Base-by-base conservation (phyloP, 805 yeast species). In the Candida pseudoglaebosa region DNA sequence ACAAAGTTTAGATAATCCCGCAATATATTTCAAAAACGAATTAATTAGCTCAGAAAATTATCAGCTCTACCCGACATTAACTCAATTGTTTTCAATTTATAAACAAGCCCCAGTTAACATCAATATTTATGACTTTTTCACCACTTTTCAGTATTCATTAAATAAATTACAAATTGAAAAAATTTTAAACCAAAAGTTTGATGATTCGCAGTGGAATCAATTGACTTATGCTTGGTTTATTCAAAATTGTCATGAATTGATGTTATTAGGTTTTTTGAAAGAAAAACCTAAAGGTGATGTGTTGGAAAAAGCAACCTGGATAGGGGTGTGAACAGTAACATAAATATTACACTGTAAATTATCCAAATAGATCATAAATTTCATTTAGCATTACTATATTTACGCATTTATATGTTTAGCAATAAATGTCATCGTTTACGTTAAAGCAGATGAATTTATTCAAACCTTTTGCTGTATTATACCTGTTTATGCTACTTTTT, bases 31-130 rank as follows among this genome's bases (percentile, higher is more conserved):
- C 16, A 37, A 41, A 6, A 51, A 51, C 42, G 45, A 42, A n/a
- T 36, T 53, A 17, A 36, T 51, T n/a, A 20, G 31, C 6, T 6
- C 14, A 12, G 36, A 28, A 3, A 28, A 18, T 13, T 29, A 19
- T 4, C n/a, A 20, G 9, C 15, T 32, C 3, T 13, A 36, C 10
- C 39, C 38, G 10, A 37, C 32, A 20, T 37, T 34, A 18, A 39
- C 76, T 21, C 76, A 73, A 35, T 55, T 89, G 38, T 89, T 77
- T 60, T 73, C 77, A 34, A 67, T 86, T 12, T 83, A 82, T 55
- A 75, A 93, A 42, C 96, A 89, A 49, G 90, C 96, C 0, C 84
- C 85, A 17, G 68, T 80, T 2, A 62, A 71, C 21, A 71, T 84
- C 44, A 84, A 84, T 52, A 70, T 82, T 38, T 80, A 69, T 59